phyloP scores from a whole-genome alignment of 2,329 filamentous ascomycete genomes.

The Exophiala phaeomuriformis region DNA sequence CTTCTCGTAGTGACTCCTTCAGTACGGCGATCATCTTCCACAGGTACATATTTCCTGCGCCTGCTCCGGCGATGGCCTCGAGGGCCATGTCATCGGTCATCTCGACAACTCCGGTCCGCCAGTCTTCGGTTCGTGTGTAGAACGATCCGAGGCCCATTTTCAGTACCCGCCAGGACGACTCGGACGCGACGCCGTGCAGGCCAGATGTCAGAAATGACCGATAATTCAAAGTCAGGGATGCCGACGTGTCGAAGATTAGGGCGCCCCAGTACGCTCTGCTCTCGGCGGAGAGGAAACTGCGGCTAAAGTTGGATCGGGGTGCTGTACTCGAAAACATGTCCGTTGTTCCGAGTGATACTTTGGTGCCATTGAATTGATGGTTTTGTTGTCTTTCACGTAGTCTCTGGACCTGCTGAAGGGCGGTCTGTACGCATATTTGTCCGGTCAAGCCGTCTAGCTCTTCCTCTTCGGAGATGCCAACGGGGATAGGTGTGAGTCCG shows the following conservation, averaged over 20 bases:
- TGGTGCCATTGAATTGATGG: conserved; percentile 38
- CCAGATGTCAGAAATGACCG: conserved; percentile 37
- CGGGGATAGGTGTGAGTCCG: conserved; percentile 37
- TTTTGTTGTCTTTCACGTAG: conserved; percentile 37
- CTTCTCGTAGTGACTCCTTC: conserved; percentile 32
- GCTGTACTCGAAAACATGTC: conserved; percentile 24
- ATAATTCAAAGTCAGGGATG: conserved; percentile 38
- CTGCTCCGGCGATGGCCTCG: conserved; percentile 29
- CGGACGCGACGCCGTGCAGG: conserved; percentile 28
- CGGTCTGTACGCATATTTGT: conserved; percentile 38
- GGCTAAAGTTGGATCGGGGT: conserved; percentile 28
- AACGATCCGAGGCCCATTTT: conserved; percentile 29
- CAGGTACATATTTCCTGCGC: conserved; percentile 28
- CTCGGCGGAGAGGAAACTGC: conserved; percentile 35
- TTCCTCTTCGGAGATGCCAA: conserved; percentile 37
- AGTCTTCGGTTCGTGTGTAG: conserved; percentile 28
- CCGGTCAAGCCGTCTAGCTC: conserved; percentile 38
- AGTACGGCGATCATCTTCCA: conserved; percentile 31
- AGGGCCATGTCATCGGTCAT: conserved; percentile 29
- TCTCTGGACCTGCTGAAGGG: conserved; percentile 38
- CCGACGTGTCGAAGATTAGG: conserved; percentile 39
- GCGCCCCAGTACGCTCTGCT: conserved; percentile 40
- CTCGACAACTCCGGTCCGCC: conserved; percentile 26
- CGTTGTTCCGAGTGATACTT: conserved; percentile 30
- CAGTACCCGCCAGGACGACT: conserved; percentile 29